Base-by-base conservation (phyloP, 2,329 filamentous ascomycete species). In the Xylaria sp. region DNA sequence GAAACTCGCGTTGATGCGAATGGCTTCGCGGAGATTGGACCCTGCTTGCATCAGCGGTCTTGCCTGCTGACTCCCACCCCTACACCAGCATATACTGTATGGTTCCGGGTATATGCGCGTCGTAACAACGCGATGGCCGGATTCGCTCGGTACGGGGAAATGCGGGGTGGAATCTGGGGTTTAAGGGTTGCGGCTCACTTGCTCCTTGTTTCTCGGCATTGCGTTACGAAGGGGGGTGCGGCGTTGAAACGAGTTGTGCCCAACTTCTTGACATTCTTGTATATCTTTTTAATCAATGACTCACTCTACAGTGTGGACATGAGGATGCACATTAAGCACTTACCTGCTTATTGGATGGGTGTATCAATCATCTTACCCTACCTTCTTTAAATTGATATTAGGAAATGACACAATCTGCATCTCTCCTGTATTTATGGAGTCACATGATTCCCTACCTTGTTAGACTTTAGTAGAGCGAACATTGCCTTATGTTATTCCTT, bases 91-190 rank as follows among this genome's bases (percentile, higher is more conserved):
- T 31, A 31, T 9, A 31, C 31, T 40, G 21, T 38, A 25, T 37
- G 15, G 15, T 15, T 37, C 57, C 51, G 68, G 69, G 54, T 71
- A 69, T 70, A 68, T 68, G 63, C 68, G 62, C 33, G 15, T 31
- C 37, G 4, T 14, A 60, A 53, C 46, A 64, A 57, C 61, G 63
- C 60, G 57, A 54, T 64, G 53, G 61, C 69, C 67, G 69, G 69
- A 70, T 70, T 70, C 65, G 63, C 67, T 65, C 66, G 62, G 61
- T 66, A 66, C 63, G 67, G 64, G 62, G 49, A 57, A 67, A 64
- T 67, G 68, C 69, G 69, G 70, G 69, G 67, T 64, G 45, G 53
- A 50, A 69, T 68, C 70, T 66, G 68, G 68, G 67, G 62, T 60
- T 56, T 59, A 52, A 38, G 58, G 66, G 65, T 63, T 71, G 70